A percentile compares a stretch with the other conserved stretches of the same genome.
phyloP scores from a whole-genome alignment of 352 stramenopile genomes.

The Pythium coloratum region DNA sequence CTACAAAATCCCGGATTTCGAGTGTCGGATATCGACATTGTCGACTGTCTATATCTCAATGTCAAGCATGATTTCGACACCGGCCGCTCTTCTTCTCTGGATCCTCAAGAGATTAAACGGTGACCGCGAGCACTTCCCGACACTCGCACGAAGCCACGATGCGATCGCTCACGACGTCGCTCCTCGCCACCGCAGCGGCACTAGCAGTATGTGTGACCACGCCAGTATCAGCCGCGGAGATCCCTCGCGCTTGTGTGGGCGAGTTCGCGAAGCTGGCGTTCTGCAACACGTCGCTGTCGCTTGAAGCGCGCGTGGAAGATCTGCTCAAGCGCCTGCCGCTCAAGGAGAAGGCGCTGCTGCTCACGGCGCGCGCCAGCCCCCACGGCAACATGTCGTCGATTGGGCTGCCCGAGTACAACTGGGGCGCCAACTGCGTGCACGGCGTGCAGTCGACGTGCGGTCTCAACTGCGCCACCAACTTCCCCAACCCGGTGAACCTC shows the following conservation, averaged over 20 bases:
- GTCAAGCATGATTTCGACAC: background rate
- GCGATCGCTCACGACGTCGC: background rate
- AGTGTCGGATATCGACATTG: background rate
- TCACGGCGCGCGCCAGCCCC: slow-evolving; percentile 70
- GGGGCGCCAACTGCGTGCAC: slow-evolving; percentile 93
- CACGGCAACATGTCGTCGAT: slow-evolving; percentile 77
- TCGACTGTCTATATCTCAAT: background rate
- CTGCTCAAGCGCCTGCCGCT: slow-evolving; percentile 72
- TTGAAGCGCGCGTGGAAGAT: slow-evolving; percentile 66
- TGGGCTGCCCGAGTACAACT: slow-evolving; percentile 90
- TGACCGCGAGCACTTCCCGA: background rate
- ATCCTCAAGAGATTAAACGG: background rate
- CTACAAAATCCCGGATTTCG: background rate
- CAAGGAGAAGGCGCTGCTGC: slow-evolving; percentile 65
- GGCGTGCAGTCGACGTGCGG: slow-evolving; percentile 87
- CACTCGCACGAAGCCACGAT: background rate
- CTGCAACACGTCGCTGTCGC: slow-evolving; percentile 72
- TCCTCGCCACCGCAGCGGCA: background rate
- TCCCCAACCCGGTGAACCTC: slow-evolving; percentile 90
- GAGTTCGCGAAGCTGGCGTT: slow-evolving; percentile 54
- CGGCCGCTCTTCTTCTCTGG: background rate
- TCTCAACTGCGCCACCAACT: slow-evolving; percentile 83
- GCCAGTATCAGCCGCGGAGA: slow-evolving; percentile 18
- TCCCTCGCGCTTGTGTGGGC: slow-evolving; percentile 56
- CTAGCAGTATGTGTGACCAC: background rate